Conservation (phyloP, 257 asterid species). For the Solanum etuberosum region DNA sequence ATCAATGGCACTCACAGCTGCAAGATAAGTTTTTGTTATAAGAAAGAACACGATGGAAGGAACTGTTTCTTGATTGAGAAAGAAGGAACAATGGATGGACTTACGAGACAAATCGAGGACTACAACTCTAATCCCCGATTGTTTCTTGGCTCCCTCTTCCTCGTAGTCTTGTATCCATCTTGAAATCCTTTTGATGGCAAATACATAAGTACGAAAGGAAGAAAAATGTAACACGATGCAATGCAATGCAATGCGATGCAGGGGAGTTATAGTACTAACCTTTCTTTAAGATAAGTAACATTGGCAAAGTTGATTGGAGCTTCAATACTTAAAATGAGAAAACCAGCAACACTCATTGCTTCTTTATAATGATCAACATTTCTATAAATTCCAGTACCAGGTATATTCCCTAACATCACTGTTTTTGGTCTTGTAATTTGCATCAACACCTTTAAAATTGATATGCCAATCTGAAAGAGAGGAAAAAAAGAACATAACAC, state of each 20-base stretch:
- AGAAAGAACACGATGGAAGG: not conserved
- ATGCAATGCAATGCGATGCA: not conserved
- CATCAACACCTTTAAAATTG: slow-evolving; percentile 53
- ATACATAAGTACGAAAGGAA: not conserved
- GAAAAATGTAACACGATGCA: not conserved
- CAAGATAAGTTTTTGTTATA: not conserved
- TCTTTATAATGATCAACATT: slow-evolving; percentile 63
- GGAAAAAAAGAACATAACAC: not conserved
- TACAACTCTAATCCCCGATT: slow-evolving; percentile 35
- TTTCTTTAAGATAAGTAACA: slow-evolving; percentile 72
- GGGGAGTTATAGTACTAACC: slow-evolving; percentile 20
- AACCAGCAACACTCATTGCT: slow-evolving; percentile 49
- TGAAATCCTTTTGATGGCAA: slow-evolving; percentile 33
- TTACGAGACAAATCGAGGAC: slow-evolving; percentile 71
- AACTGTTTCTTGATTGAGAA: not conserved
- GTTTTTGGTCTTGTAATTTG: slow-evolving; percentile 85
- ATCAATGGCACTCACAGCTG: slow-evolving; percentile 76
- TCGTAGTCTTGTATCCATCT: slow-evolving; percentile 73
- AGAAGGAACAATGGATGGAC: not conserved
- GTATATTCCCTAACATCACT: slow-evolving; percentile 61
- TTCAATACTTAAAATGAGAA: slow-evolving; percentile 59
- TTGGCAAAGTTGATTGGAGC: slow-evolving; percentile 84
- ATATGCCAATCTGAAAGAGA: slow-evolving; percentile 52
- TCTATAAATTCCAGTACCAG: slow-evolving; percentile 63
- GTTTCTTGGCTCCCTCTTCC: slow-evolving; percentile 27